Conservation (phyloP, 306 rosid genomes). For the Citrullus mucosospermus region DNA sequence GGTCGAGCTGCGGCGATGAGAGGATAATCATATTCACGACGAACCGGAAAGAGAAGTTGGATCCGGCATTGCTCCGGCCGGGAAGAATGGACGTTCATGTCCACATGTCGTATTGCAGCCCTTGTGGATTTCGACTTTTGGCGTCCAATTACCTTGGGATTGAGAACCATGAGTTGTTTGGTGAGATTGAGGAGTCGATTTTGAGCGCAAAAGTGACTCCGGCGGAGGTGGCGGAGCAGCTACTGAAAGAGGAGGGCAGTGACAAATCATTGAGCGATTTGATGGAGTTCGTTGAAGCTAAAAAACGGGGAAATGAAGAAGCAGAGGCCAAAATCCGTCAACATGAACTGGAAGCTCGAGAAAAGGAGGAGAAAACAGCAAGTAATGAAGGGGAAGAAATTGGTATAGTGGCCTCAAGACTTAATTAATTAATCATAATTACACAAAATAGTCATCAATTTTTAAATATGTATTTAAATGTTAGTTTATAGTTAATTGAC, state of each 20-base stretch:
- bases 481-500: too few species aligned
- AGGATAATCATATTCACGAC: slow-evolving; percentile 39
- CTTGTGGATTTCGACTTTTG: slow-evolving; percentile 17
- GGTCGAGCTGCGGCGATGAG: slow-evolving; percentile 44
- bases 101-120: slow-evolving; percentile 45
- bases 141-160: slow-evolving; percentile 29
- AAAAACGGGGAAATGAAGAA: slow-evolving; percentile 16
- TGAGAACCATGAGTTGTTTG: slow-evolving; percentile 14
- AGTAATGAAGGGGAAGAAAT: too few species aligned
- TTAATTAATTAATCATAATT: too few species aligned
- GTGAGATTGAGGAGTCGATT: slow-evolving; percentile 14
- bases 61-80: slow-evolving; percentile 27
- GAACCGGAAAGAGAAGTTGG: slow-evolving; percentile 35
- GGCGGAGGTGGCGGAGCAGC: slow-evolving; percentile 28
- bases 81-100: slow-evolving; percentile 45
- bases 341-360: not conserved
- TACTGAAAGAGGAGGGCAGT: slow-evolving; percentile 10
- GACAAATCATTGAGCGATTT: slow-evolving; percentile 10
- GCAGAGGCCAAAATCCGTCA: slow-evolving; percentile 2
- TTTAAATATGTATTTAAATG: too few species aligned
- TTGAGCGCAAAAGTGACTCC: slow-evolving; percentile 18
- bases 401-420: too few species aligned
- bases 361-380: not conserved
- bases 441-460: too few species aligned
- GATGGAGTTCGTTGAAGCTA: slow-evolving; percentile 16